Conservation (phyloP, 2,329 filamentous ascomycete genomes). For the Parastagonospora avenae region DNA sequence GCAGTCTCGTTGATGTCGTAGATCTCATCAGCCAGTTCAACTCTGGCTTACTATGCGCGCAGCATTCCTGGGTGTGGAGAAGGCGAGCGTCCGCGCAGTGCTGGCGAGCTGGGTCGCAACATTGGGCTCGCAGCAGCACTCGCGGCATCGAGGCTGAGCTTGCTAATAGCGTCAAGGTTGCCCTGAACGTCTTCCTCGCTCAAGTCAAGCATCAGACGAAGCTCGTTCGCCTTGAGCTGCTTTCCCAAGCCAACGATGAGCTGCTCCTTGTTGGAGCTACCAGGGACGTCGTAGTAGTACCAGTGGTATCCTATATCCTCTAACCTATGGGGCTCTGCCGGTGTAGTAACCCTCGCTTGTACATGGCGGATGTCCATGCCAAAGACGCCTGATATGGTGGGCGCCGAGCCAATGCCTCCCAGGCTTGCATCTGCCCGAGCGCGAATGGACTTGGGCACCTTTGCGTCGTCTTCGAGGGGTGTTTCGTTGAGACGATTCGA, state of each 20-base stretch:
- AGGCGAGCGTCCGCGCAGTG: conserved; percentile 40
- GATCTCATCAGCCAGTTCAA: not conserved
- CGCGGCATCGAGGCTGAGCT: conserved; percentile 44
- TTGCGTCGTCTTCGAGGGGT: conserved; percentile 40
- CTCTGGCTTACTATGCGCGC: conserved; percentile 9
- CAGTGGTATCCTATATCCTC: conserved; percentile 40
- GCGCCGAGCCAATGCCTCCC: conserved; percentile 36
- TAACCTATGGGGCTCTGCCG: conserved; percentile 40
- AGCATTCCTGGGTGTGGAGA: conserved; percentile 38
- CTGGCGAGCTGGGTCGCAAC: conserved; percentile 42
- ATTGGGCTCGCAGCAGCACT: conserved; percentile 44
- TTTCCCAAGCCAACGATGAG: conserved; percentile 43
- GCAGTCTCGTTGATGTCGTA: not conserved
- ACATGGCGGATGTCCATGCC: conserved; percentile 44
- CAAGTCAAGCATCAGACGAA: conserved; percentile 45
- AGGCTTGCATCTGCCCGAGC: conserved; percentile 30
- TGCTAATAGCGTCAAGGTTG: conserved; percentile 44
- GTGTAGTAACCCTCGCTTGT: conserved; percentile 36
- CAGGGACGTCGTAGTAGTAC: conserved; percentile 40
- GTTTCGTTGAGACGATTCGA: conserved; percentile 41
- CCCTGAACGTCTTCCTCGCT: conserved; percentile 42
- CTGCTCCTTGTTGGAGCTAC: conserved; percentile 37
- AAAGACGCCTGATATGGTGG: conserved; percentile 42
- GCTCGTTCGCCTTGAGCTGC: conserved; percentile 42
- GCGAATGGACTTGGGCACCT: conserved; percentile 38